Percentiles rank a stretch among this genome's conserved stretches.
Evolutionary conservation across 768 basidiomycete species (phyloP).

Genomic region (Tricholoma flavovirens): DNA sequence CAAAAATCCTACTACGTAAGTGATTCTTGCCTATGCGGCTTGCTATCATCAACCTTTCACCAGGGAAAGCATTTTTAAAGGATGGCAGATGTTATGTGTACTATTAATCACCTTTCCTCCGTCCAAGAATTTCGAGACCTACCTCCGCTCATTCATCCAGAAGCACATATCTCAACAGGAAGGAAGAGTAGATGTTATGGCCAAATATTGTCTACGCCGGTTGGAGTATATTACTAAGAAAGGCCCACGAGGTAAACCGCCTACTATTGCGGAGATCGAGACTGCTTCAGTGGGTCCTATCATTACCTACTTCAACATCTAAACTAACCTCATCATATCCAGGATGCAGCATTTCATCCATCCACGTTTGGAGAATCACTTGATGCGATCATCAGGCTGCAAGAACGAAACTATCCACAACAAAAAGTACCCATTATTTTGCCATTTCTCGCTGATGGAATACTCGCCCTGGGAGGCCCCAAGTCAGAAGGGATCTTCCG

Average conservation of each 20-base stretch:
- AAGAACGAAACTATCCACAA: slow-evolving; percentile 80
- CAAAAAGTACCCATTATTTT: slow-evolving; percentile 89
- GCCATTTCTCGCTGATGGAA: slow-evolving; percentile 89
- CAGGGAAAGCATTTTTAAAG: slow-evolving; percentile 83
- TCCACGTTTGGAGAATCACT: slow-evolving; percentile 92
- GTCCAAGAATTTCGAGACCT: slow-evolving; percentile 87
- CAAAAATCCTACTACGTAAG: slow-evolving; percentile 73
- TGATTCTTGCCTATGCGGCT: slow-evolving; percentile 11
- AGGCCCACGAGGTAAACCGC: slow-evolving; percentile 82
- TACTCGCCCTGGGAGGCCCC: slow-evolving; percentile 81
- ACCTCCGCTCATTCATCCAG: slow-evolving; percentile 75
- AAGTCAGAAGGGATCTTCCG: slow-evolving; percentile 90
- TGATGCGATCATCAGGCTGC: slow-evolving; percentile 75
- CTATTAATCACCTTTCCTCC: slow-evolving; percentile 89
- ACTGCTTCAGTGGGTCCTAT: slow-evolving; percentile 64
- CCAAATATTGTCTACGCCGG: slow-evolving; percentile 83
- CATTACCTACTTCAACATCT: slow-evolving; percentile 3
- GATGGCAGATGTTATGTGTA: slow-evolving; percentile 91
- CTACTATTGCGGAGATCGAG: slow-evolving; percentile 82
- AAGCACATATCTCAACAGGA: slow-evolving; percentile 61
- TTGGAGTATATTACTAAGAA: slow-evolving; percentile 70
- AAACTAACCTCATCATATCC: not conserved
- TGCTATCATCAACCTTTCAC: slow-evolving; percentile 4
- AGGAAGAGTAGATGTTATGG: slow-evolving; percentile 83
- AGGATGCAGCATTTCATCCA: slow-evolving; percentile 93